A percentile compares a stretch with the other conserved stretches of the same genome.
phyloP scores from a whole-genome alignment of 306 rosid genomes.

The Medicago truncatula region MtrunA17r5.0-ANR NC_053046.1:44721001-44721500 shows the following conservation, averaged over 20 bases:
- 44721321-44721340: constrained; percentile 20
- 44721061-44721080: constrained; percentile 58
- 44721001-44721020: neutral
- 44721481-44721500: constrained; percentile 2
- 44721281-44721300: constrained; percentile 31
- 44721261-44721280: constrained; percentile 84
- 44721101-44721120: constrained; percentile 94
- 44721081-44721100: constrained; percentile 91
- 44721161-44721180: constrained; percentile 13
- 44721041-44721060: constrained; percentile 22
- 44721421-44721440: constrained; percentile 1
- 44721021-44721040: constrained; percentile 16
- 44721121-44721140: constrained; percentile 91
- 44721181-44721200: constrained; percentile 23
- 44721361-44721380: constrained; percentile 1
- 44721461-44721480: constrained; percentile 26
- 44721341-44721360: constrained; percentile 5
- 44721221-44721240: constrained; percentile 87
- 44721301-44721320: constrained; percentile 27
- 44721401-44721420: constrained; percentile 10
- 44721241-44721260: constrained; percentile 98
- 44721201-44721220: constrained; percentile 39
- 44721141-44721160: constrained; percentile 38
- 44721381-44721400: neutral
- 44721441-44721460: constrained; percentile 27